Base-by-base conservation (phyloP, 768 basidiomycete genomes). In the Lactarius evosmus region DNA sequence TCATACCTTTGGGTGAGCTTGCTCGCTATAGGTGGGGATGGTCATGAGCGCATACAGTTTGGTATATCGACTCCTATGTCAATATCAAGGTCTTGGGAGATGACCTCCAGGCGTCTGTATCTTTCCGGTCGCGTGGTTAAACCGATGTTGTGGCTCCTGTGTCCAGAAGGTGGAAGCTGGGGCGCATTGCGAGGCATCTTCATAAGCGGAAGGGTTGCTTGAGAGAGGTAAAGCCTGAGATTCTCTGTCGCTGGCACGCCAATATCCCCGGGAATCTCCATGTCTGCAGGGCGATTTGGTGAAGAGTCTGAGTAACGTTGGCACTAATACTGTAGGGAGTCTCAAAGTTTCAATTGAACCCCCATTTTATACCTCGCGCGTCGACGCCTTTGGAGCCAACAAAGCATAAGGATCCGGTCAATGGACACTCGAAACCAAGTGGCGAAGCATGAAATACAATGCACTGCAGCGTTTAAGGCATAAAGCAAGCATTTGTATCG, bases 161-260 rank as follows among this genome's bases (percentile, higher is more conserved):
- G 67, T 1, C 67, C 67, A 7, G 61, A 36, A 14, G 67, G 66
- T 40, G 67, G 67, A 34, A 67, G 49, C 30, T 2, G 34, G 8
- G 67, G 67, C 8, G 57, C 67, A 27, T 46, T 44, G n/a, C 50
- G 58, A 49, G 61, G 56, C 17, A 68, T 44, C 33, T 50, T 62
- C 61, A 68, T 58, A 11, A 59, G 59, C 1, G 67, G 67, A 34
- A 68, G 67, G 11, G n/a, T 56, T 25, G 67, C 61, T 7, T 60
- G 51, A 29, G 67, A 67, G 22, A 68, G 25, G 55, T 68, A 68
- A 32, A 56, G 22, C 22, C 50, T 56, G 30, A 68, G 62, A 41
- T 68, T 68, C 14, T 63, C 67, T 38, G 62, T 62, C n/a, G 65
- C 60, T 36, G 60, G 57, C 12, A 66, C 36, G 49, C 65, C 67